Conservation (phyloP, 192 early-diverging fungal genomes). For the Coemansia sp. region DNA sequence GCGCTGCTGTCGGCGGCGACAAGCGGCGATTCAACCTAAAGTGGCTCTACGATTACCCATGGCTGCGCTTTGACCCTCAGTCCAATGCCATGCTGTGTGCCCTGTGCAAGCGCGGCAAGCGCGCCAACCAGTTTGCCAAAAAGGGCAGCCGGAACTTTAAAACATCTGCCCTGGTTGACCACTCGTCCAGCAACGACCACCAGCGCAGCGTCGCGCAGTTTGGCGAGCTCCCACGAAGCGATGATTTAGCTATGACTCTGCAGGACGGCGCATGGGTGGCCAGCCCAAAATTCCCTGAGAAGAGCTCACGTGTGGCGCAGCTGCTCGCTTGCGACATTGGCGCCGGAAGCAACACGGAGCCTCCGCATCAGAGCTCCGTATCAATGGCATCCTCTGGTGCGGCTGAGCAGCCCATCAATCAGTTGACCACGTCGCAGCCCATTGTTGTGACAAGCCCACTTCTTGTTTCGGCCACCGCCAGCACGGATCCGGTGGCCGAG, state of each 20-base stretch:
- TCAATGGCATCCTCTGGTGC: neutral
- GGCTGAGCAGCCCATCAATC: conserved; percentile 8
- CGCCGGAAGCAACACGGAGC: neutral
- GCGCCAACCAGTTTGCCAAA: conserved; percentile 53
- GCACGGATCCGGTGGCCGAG: conserved; percentile 3
- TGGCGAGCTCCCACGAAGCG: conserved; percentile 2
- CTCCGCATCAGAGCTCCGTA: neutral
- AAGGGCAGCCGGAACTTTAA: conserved; percentile 51
- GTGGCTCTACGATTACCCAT: conserved; percentile 52
- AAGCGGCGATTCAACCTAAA: conserved; percentile 52
- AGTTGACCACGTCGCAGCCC: neutral
- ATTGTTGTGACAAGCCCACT: neutral
- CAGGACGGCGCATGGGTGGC: conserved; percentile 28
- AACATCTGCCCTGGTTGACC: conserved; percentile 48
- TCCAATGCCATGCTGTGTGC: conserved; percentile 48
- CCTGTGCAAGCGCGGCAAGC: conserved; percentile 34
- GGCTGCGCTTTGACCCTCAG: conserved; percentile 42
- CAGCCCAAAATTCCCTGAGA: neutral
- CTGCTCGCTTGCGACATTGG: neutral
- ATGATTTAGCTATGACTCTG: conserved; percentile 12
- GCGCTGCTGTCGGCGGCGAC: conserved; percentile 41
- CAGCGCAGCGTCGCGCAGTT: conserved; percentile 31
- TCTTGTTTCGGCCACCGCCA: neutral
- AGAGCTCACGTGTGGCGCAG: neutral
- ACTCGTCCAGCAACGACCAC: conserved; percentile 50